These are phyloP conservation scores for Camellia sinensis DNA, from an alignment of 148 eudicot genomes.

Conservation along the genomic window DNA sequence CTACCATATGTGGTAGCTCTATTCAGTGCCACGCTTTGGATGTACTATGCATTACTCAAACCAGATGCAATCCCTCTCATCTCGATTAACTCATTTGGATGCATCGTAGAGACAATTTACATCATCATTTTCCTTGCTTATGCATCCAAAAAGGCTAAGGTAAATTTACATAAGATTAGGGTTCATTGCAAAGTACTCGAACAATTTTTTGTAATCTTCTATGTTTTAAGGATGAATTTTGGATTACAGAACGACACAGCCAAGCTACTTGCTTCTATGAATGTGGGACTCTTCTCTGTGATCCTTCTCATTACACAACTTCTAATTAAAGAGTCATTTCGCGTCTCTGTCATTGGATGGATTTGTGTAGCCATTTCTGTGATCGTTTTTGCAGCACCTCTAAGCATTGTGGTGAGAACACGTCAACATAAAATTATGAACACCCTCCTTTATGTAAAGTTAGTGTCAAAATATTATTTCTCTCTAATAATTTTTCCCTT, in stretches of 20 bases:
- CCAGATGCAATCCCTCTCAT: slow-evolving; percentile 43
- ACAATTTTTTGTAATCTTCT: not conserved
- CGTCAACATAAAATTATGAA: not conserved
- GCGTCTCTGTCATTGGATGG: slow-evolving; percentile 48
- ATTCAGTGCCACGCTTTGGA: slow-evolving; percentile 74
- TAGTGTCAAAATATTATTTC: not conserved
- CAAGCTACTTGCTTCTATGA: slow-evolving; percentile 34
- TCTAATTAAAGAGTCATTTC: slow-evolving; percentile 5
- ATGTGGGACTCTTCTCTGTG: slow-evolving; percentile 34
- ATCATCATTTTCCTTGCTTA: slow-evolving; percentile 41
- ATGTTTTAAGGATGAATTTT: not conserved
- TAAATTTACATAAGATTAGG: not conserved
- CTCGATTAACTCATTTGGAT: slow-evolving; percentile 58
- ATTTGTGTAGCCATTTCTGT: slow-evolving; percentile 57
- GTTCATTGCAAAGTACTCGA: not conserved
- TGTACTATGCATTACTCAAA: slow-evolving; percentile 61
- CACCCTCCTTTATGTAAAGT: not conserved
- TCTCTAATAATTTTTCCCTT: not conserved
- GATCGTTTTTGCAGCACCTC: slow-evolving; percentile 73
- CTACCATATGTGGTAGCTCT: slow-evolving; percentile 66
- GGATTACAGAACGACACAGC: slow-evolving; percentile 41
- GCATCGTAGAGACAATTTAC: slow-evolving; percentile 53
- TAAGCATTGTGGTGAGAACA: slow-evolving; percentile 54
- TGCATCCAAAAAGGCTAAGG: slow-evolving; percentile 49
- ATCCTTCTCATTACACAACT: slow-evolving; percentile 37